These are phyloP conservation scores for Hygrocybe coccinea DNA, from an alignment of 768 basidiomycete species.

Conservation along the genomic window DNA sequence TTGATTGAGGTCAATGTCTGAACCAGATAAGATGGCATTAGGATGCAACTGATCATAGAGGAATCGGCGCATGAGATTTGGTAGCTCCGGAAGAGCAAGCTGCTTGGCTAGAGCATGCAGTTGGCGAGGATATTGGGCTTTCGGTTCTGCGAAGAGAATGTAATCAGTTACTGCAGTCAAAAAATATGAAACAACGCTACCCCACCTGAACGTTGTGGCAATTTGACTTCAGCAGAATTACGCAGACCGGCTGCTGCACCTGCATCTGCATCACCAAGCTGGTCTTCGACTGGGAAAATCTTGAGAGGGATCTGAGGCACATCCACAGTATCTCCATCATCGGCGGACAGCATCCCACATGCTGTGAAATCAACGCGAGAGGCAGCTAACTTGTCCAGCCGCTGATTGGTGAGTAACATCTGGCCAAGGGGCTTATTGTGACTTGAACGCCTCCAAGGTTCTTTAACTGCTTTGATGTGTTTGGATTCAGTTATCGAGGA, in stretches of 20 bases:
- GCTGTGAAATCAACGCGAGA: background rate
- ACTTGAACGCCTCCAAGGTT: background rate
- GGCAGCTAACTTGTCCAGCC: background rate
- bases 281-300: no score
- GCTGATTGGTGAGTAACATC: background rate
- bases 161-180: no score
- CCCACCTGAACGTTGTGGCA: no score
- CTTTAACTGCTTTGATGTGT: background rate
- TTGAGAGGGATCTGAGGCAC: no score
- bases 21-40: constrained; percentile 4
- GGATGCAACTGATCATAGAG: constrained; percentile 23
- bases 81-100: constrained; percentile 15
- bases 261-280: no score
- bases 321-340: no score
- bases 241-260: no score
- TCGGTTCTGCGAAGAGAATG: no score
- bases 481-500: background rate
- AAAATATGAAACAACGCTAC: no score
- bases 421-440: background rate
- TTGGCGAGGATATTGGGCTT: background rate
- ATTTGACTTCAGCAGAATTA: no score
- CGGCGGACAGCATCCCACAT: background rate
- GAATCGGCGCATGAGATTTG: constrained; percentile 20
- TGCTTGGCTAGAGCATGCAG: background rate
- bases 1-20: constrained; percentile 12